Evolutionary conservation across 163 green algal species (phyloP).

Genomic region (Prototheca wickerhamii): DNA sequence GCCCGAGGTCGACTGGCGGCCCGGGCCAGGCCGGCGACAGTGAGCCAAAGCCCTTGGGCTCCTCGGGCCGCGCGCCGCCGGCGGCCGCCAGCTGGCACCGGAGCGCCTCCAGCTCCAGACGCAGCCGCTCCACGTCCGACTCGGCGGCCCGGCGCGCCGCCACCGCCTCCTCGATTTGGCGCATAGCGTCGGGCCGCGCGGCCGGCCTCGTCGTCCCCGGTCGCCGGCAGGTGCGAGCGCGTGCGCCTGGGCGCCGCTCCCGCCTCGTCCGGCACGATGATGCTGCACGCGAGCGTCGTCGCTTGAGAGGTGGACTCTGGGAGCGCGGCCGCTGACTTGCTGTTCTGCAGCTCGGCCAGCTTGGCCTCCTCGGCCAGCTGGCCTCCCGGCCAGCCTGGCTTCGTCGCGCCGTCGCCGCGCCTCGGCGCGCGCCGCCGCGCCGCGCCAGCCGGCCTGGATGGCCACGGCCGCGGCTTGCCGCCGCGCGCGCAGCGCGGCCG

Average conservation of each 20-base stretch:
- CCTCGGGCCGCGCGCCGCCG: background rate
- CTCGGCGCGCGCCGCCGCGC: constrained; percentile 21
- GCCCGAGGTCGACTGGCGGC: no score
- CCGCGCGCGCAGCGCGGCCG: constrained; percentile 33
- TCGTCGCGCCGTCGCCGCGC: constrained; percentile 31
- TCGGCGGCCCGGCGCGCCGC: constrained; percentile 46
- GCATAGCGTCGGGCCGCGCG: constrained; percentile 25
- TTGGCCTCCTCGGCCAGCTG: no score
- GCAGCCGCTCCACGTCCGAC: constrained; percentile 53
- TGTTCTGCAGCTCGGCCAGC: no score
- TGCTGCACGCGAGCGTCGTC: no score
- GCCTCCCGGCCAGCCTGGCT: no score
- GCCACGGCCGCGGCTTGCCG: constrained; percentile 36
- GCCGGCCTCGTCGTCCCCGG: constrained; percentile 23
- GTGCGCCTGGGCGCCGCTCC: constrained; percentile 62
- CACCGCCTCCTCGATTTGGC: constrained; percentile 87
- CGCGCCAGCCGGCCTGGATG: constrained; percentile 71
- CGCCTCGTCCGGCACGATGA: constrained; percentile 53
- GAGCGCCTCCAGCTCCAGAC: constrained; percentile 75
- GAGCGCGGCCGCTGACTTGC: no score
- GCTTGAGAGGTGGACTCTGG: no score
- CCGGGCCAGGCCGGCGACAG: no score
- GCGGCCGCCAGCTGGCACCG: constrained; percentile 64
- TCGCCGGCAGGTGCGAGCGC: constrained; percentile 62
- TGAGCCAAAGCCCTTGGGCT: no score